Evolutionary conservation across 257 asterid species (phyloP).

Genomic region (Fraxinus americana): DNA sequence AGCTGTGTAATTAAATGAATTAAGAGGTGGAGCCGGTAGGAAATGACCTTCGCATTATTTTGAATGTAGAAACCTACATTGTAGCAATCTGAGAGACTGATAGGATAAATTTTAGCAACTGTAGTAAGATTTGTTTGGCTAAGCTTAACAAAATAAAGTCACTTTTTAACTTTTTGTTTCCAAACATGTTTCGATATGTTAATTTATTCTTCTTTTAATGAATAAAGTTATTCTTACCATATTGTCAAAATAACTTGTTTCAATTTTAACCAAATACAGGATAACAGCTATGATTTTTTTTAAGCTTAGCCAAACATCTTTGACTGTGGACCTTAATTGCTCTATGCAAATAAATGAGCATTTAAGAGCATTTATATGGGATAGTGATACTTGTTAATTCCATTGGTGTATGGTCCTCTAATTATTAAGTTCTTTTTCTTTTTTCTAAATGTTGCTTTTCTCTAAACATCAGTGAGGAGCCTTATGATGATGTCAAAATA

Average conservation of each 20-base stretch:
- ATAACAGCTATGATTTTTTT: neutral
- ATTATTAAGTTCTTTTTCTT: neutral
- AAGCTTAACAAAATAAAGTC: neutral
- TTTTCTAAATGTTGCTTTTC: neutral
- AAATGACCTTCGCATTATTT: neutral
- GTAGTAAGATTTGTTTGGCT: neutral
- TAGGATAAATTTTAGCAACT: neutral
- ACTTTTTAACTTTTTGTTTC: neutral
- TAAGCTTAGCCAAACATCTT: neutral
- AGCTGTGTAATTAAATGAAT: neutral
- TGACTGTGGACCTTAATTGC: neutral
- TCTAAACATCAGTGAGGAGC: neutral
- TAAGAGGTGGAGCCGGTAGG: constrained; percentile 3
- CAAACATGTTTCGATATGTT: neutral
- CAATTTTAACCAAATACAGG: neutral
- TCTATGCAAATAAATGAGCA: neutral
- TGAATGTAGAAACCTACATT: neutral
- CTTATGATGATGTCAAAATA: neutral
- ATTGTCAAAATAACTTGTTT: neutral
- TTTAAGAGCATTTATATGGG: neutral
- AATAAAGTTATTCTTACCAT: neutral
- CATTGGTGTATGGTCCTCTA: neutral
- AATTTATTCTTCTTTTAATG: neutral
- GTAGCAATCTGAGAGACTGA: neutral
- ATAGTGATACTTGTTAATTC: neutral